phyloP scores from a whole-genome alignment of 1,284 basidiomycete species.

The Wallemia mellicola region DNA sequence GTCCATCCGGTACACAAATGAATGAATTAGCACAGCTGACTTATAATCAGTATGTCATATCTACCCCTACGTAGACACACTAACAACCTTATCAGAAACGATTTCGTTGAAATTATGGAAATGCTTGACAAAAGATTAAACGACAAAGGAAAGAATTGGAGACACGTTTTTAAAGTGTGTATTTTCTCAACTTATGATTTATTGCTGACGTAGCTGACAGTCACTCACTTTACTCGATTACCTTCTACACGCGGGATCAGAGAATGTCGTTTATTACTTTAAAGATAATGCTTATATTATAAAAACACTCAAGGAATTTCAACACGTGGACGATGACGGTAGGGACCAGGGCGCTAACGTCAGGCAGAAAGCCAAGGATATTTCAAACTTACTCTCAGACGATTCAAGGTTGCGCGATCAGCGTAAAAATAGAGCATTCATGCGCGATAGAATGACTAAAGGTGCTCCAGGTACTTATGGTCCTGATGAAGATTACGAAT shows the following conservation, averaged over 20 bases:
- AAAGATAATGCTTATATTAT: constrained; percentile 89
- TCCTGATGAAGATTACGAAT: constrained; percentile 16
- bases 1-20: constrained; percentile 93
- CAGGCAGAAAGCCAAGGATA: constrained; percentile 96
- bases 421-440: constrained; percentile 50
- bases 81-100: constrained; percentile 30
- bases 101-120: constrained; percentile 99
- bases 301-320: constrained; percentile 98
- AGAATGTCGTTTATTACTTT: constrained; percentile 97
- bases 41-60: constrained; percentile 57
- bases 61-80: neutral
- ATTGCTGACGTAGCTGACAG: constrained; percentile 16
- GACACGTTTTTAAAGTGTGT: constrained; percentile 87
- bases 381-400: constrained; percentile 82
- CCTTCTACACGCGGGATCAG: constrained; percentile 78
- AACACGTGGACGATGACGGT: constrained; percentile 76
- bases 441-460: constrained; percentile 77
- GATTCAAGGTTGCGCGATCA: constrained; percentile 59
- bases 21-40: constrained; percentile 94
- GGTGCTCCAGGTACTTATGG: constrained; percentile 20
- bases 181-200: neutral
- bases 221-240: constrained; percentile 90
- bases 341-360: constrained; percentile 98
- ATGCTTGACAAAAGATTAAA: constrained; percentile 97
- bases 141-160: constrained; percentile 99